Base-by-base conservation (phyloP, 768 basidiomycete species). In the Xerocomus spinulosus region DNA sequence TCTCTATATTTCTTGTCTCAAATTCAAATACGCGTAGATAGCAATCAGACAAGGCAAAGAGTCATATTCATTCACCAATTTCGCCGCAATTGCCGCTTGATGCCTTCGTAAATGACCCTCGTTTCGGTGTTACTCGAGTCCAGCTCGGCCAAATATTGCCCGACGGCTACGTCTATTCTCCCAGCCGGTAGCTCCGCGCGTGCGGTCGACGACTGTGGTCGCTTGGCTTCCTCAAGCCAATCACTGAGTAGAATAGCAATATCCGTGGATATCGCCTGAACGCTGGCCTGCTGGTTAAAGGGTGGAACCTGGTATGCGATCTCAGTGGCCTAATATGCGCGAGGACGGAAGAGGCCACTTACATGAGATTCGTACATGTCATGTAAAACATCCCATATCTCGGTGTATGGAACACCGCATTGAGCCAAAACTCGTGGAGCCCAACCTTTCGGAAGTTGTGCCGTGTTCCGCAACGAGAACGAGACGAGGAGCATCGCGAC, bases 301-400 rank as follows among this genome's bases (percentile, higher is more conserved):
- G 89, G 87, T 14, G 89, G 86, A 18, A 90, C 77, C 87, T 90
- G 53, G 5, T 28, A 26, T 49, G 15, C 24, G 43, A 24, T 30
- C 49, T 58, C 20, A 50, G 46, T 13, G 30, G 24, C 38, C 44
- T 32, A 17, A 3, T 10, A 38, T 23, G 38, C 34, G 12, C 48
- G 44, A 43, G 49, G 50, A 25, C 23, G 32, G 25, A 12, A 34
- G 17, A 44, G 21, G 65, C 7, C 12, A 26, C 74, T 58, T 66
- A 92, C 93, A 71, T 92, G 87, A 21, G 87, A 88, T 62, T 92
- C 87, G 52, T 89, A 88, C 78, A 92, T 85, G 62, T 85, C 85
- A 55, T 90, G 85, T 53, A 91, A 75, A 18, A 86, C 79, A 55
- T 90, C 85, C 81, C 92, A 95, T 44, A 94, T 76, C 48, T 92